Percentiles rank a stretch among this genome's conserved stretches.
phyloP scores from a whole-genome alignment of 352 stramenopile species.

The Globisporangium polare region DNA sequence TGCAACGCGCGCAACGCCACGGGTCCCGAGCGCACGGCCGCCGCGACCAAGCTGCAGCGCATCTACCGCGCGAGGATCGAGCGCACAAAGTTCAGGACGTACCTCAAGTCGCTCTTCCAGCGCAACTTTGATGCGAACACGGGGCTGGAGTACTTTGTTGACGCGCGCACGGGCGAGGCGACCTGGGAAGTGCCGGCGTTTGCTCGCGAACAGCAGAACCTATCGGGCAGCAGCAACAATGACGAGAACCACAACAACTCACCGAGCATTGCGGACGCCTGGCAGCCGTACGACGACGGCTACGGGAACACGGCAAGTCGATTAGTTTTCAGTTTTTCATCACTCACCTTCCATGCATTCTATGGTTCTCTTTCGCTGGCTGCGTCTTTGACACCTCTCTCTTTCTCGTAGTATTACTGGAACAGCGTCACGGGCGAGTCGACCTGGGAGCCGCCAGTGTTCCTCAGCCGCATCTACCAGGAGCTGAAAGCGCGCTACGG shows the following conservation, averaged over 20 bases:
- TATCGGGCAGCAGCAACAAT: slow-evolving; percentile 7
- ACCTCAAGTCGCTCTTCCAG: slow-evolving; percentile 55
- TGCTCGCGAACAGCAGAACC: neutral
- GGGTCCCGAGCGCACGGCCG: slow-evolving; percentile 49
- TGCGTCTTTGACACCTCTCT: neutral
- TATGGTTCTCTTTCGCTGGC: neutral
- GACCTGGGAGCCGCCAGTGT: slow-evolving; percentile 51
- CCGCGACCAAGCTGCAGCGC: slow-evolving; percentile 60
- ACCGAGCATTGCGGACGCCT: slow-evolving; percentile 23
- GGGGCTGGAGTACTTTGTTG: slow-evolving; percentile 54
- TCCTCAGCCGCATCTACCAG: slow-evolving; percentile 50
- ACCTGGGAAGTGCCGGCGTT: slow-evolving; percentile 49
- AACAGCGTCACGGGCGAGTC: slow-evolving; percentile 63
- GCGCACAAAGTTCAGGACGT: slow-evolving; percentile 50
- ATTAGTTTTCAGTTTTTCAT: neutral
- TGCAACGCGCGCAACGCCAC: slow-evolving; percentile 55
- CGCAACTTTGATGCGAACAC: slow-evolving; percentile 39
- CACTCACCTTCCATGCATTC: neutral
- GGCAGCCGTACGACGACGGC: slow-evolving; percentile 56
- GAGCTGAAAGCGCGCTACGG: slow-evolving; percentile 53
- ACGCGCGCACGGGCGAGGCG: slow-evolving; percentile 54
- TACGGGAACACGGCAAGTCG: slow-evolving; percentile 52
- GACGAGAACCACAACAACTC: neutral
- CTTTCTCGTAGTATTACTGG: slow-evolving; percentile 53
- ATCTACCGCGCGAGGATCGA: slow-evolving; percentile 67